Evolutionary conservation across 495 filamentous ascomycete genomes (phyloP), one percentile per base, ranked within the genome.

Genomic region (Beverwykella pulmonaria): DNA sequence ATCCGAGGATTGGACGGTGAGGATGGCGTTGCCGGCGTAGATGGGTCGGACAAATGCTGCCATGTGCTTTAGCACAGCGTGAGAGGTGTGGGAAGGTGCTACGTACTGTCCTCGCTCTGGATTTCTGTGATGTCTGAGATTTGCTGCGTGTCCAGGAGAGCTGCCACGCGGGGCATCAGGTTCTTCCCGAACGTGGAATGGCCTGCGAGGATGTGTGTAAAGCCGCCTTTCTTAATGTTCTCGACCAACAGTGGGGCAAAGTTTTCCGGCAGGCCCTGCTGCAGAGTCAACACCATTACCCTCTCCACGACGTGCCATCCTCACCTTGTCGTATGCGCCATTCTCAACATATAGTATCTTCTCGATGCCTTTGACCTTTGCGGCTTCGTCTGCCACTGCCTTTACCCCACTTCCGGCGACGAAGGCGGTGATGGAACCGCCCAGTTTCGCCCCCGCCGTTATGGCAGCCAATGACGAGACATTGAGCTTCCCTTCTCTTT

Each of bases 131-230:
- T 89, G 75, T 98, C 94, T 10, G 92, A 96, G 56, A 98, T 84
- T 74, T 96, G 92, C 77, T 97, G 93, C 26, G 88, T 86, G 73
- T 98, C 94, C 41, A 98, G 82, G 23, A 98, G 81, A 29, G 94
- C 94, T n/a, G 95, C 92, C 1, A 97, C 88, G 46, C 94, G 89
- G n/a, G 94, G 94, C 79, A 98, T 83, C 39, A 98, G 79, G 76
- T 89, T 92, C 86, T 98, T 98, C 65, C 95, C 94, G 75, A 98
- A 98, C 7, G 94, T 95, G 19, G 93, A 95, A 82, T 97, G 92
- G 41, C 88, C 89, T 25, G 89, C 88, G 60, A 98, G 82, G 56
- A 98, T 84, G 75, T 98, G 94, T 65, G 93, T 96, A 78, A 87
- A 97, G 67, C 86, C 89, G 65, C 89, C 91, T 72, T 92, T 91